Percentiles rank a stretch among this genome's conserved stretches.
Evolutionary conservation across 169 alveolate genomes (phyloP).

Genomic region (Neospora caninum): DNA sequence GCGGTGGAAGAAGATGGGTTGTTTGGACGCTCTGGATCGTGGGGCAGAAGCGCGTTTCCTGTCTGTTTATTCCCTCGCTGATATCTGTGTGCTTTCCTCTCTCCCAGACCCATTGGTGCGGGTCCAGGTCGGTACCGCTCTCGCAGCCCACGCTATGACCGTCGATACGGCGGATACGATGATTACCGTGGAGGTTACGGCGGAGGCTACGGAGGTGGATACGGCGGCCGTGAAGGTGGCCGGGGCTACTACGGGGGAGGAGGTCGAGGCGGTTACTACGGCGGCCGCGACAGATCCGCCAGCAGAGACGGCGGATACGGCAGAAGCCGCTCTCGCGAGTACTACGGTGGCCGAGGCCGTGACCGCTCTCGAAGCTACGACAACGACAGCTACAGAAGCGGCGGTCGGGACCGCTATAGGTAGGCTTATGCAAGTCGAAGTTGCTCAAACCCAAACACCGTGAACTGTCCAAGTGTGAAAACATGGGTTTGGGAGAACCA

Average conservation of each 20-base stretch:
- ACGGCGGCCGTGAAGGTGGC: not conserved
- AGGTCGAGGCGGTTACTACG: conserved; percentile 4
- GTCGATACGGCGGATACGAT: conserved; percentile 47
- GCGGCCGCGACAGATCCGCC: conserved; percentile 2
- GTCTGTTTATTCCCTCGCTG: no score
- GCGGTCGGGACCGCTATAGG: conserved; percentile 36
- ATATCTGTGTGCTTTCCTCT: no score
- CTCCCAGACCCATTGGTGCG: conserved; percentile 54
- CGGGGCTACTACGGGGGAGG: conserved; percentile 31
- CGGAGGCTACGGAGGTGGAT: conserved; percentile 42
- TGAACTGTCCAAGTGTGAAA: no score
- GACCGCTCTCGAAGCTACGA: conserved; percentile 14
- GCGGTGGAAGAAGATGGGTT: no score
- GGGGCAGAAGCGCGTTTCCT: no score
- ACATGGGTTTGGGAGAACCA: no score
- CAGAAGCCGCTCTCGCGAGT: conserved; percentile 25
- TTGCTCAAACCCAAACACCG: not conserved
- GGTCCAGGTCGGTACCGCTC: conserved; percentile 58
- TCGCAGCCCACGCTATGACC: conserved; percentile 62
- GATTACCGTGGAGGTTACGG: conserved; percentile 23
- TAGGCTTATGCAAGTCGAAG: not conserved
- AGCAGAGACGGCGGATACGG: not conserved
- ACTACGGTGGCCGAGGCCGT: conserved; percentile 26
- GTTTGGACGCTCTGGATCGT: no score
- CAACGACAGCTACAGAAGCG: not conserved